Evolutionary conservation across 1,284 basidiomycete genomes (phyloP), one percentile per base, ranked within the genome.

Genomic region (Cutaneotrichosporon dermatis): DNA sequence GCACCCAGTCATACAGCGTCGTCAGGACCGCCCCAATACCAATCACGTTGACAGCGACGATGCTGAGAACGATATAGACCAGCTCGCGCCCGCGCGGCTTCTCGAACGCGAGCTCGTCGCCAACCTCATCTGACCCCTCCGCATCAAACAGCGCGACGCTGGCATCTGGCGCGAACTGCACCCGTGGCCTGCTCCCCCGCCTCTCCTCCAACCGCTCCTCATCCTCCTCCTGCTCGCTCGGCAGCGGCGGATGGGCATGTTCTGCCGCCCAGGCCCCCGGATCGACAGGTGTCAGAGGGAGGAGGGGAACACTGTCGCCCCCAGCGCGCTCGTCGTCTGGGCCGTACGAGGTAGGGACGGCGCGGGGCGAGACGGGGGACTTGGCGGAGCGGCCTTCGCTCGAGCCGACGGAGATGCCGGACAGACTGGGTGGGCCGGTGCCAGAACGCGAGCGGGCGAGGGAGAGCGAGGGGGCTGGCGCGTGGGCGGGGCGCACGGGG

Each of bases 1-100:
- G 55, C 0, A 76, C 71, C 73, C 73, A 75, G 55, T 76, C 70
- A 57, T 70, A 76, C 11, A 76, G 66, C 3, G 74, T 76, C 8
- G 74, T 72, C 15, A 73, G 58, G 0, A 68, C 72, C 10, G 74
- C 74, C 9, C 70, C 69, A 1, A 70, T 46, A 3, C 70, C 63
- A 25, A 76, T 45, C 1, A 70, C 41, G 7, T 61, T 25, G 9
- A 76, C 70, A 7, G 60, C 68, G 3, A 42, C 53, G 5, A 70
- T 43, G 51, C 66, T 69, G 3, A 66, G 12, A 11, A 66, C 33
- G n/a, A 75, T 69, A 2, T 54, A 62, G 5, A 68, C 15, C 46
- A 70, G 46, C 64, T 76, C 74, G 16, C 60, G 61, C 13, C 64
- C 61, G 15, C 63, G 64, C 1, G 70, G 71, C 35, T 51, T 54